Base-by-base conservation (phyloP, 345 rosid genomes). In the Heritiera littoralis region DNA sequence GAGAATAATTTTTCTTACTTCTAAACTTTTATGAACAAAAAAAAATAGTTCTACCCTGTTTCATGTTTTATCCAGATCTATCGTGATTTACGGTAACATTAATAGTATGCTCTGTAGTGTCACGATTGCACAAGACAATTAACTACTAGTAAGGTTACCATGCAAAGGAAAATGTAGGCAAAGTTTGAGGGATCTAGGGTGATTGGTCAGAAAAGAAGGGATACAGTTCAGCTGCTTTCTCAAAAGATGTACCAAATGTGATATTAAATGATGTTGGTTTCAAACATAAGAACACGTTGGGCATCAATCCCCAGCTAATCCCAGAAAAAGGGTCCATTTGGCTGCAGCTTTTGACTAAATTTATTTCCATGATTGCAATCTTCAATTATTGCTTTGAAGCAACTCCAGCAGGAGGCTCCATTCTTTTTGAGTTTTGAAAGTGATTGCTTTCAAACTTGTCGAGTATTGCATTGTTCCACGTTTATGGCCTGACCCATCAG, bases 291-390 rank as follows among this genome's bases (percentile, higher is more conserved):
- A 79, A 35, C 49, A 48, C 45, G 70, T 49, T 71, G 10, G 70
- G 72, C 81, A 72, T 18, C 81, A 72, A 79, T 79, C 81, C 72
- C 81, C 5, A 79, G 72, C 38, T 18, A 46, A 46, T 17, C 10
- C 46, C 38, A 17, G 9, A 45, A 68, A 76, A 77, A 43, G 10
- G 70, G 59, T 30, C 70, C 46, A 75, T 75, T 66, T 52, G 40
- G 54, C 20, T 7, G 56, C 41, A 54, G 41, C 76, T 69, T 78
- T 69, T 58, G 80, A 59, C 46, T 15, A 9, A 32, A 30, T 10
- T 20, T 41, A 40, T n/a, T 67, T 23, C 10, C 4, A 7, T 66
- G 54, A 77, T 48, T 41, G 28, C 40, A 56, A 41, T 51, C 70
- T 46, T 61, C 56, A 69, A 78, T 69, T 68, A 69, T 78, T 68